Conservation (phyloP, 306 rosid genomes). For the Quercus variabilis region DNA sequence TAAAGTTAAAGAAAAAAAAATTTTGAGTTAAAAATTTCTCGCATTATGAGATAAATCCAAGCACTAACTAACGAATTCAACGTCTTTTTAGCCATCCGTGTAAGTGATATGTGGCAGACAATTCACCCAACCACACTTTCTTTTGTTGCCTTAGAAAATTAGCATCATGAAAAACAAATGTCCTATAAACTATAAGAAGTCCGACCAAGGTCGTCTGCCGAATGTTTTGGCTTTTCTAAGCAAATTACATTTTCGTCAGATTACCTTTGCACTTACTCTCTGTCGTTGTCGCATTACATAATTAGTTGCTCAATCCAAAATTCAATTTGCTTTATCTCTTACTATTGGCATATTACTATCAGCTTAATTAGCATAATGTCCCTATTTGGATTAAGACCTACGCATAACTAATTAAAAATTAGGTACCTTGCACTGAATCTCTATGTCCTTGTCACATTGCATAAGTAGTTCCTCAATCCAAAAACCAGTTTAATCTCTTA, state of each 20-base stretch:
- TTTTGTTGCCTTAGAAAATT: not conserved
- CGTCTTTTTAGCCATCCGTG: not conserved
- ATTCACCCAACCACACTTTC: not conserved
- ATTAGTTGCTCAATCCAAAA: not conserved
- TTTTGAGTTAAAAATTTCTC: no score
- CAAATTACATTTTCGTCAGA: conserved; percentile 16
- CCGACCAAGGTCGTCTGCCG: conserved; percentile 25
- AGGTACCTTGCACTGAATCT: no score
- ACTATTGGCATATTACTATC: no score
- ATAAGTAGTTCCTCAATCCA: no score
- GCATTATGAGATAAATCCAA: no score
- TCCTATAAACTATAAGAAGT: not conserved
- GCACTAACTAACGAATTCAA: no score
- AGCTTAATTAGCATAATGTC: no score
- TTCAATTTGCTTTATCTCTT: not conserved
- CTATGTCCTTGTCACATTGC: no score
- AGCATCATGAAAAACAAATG: not conserved
- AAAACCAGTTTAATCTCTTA: no score
- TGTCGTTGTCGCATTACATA: conserved; percentile 8
- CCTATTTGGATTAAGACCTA: no score
- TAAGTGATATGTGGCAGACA: not conserved
- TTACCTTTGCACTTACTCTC: conserved; percentile 11
- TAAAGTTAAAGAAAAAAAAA: no score
- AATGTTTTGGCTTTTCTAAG: conserved; percentile 36
- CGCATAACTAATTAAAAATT: no score